These are phyloP conservation scores for Schoenoplectus tabernaemontani DNA, from an alignment of 202 grass and related monocot species.

Conservation along the genomic window DNA sequence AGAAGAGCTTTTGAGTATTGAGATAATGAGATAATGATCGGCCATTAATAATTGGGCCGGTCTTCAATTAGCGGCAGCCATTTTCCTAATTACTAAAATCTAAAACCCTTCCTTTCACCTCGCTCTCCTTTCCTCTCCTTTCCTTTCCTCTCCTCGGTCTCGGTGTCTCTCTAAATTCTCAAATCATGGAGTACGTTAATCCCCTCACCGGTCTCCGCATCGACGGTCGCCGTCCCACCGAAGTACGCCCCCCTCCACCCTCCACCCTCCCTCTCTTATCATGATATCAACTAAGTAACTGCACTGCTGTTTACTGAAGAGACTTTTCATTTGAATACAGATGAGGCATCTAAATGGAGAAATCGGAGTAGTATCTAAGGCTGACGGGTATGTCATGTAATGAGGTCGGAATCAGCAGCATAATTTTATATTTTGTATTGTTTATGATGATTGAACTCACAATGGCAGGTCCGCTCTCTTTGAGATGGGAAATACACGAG, in stretches of 20 bases:
- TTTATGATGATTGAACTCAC: not conserved
- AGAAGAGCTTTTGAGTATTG: too few species aligned
- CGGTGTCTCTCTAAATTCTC: too few species aligned
- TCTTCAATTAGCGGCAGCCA: too few species aligned
- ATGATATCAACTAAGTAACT: not conserved
- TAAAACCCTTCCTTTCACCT: too few species aligned
- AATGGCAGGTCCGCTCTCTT: slow-evolving; percentile 66
- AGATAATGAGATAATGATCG: too few species aligned
- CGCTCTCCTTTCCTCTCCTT: too few species aligned
- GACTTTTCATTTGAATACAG: slow-evolving; percentile 20
- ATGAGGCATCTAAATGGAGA: slow-evolving; percentile 84
- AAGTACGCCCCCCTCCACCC: slow-evolving; percentile 23
- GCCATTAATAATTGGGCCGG: too few species aligned
- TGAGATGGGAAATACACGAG: slow-evolving; percentile 92
- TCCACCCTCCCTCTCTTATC: not conserved
- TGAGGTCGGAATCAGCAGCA: not conserved
- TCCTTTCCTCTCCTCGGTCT: too few species aligned
- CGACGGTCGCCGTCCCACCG: slow-evolving; percentile 73
- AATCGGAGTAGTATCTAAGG: slow-evolving; percentile 65
- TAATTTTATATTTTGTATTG: too few species aligned
- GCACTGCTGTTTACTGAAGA: not conserved
- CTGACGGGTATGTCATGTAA: slow-evolving; percentile 37
- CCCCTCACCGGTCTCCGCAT: slow-evolving; percentile 76
- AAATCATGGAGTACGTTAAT: slow-evolving; percentile 71
- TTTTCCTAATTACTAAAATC: too few species aligned